Base-by-base conservation (phyloP, 2,329 filamentous ascomycete species). In the Mycosphaerella sp. region DNA sequence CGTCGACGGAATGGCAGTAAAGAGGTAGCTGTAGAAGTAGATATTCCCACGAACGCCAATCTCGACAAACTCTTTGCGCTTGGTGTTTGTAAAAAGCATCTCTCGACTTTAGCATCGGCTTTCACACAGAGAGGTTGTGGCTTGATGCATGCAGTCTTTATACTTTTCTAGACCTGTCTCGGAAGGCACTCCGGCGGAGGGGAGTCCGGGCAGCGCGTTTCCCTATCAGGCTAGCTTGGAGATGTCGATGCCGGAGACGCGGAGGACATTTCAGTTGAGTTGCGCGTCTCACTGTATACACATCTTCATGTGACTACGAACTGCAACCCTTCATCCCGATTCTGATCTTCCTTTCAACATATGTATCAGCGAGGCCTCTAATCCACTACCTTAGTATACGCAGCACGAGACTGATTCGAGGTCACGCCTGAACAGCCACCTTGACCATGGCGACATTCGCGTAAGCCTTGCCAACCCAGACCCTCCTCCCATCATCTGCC, bases 401-500 rank as follows among this genome's bases (percentile, higher is more conserved):
- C 26, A 26, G 6, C 6, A 26, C 26, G 26, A 26, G 4, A 26
- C 26, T 26, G 26, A 26, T 26, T 26, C 26, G 4, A 26, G 4
- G 34, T n/a, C 34, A 36, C 34, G 9, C 5, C 34, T 36, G 9
- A 44, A 17, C 9, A 34, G 12, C 48, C 12, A 44, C 8, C 8
- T 3, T 11, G 8, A n/a, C 47, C 45, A 56, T 56, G 53, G 53
- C 53, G 14, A 56, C 53, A 9, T 56, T 56, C 34, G 53, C 53
- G 53, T 56, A 44, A 48, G 53, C 34, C 14, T 21, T 21, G 21
- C 14, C 4, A 14, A 23, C 11, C 40, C 11, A 14, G 11, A 12
- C 12, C n/a, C 8, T 31, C 23, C 11, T 34, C 31, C 6, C 4
- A 36, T 21, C n/a, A 10, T 31, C 29, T 34, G 6, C n/a, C 3